Evolutionary conservation across 2,329 filamentous ascomycete species (phyloP).

Genomic region (Paracamarosporium sp.): DNA sequence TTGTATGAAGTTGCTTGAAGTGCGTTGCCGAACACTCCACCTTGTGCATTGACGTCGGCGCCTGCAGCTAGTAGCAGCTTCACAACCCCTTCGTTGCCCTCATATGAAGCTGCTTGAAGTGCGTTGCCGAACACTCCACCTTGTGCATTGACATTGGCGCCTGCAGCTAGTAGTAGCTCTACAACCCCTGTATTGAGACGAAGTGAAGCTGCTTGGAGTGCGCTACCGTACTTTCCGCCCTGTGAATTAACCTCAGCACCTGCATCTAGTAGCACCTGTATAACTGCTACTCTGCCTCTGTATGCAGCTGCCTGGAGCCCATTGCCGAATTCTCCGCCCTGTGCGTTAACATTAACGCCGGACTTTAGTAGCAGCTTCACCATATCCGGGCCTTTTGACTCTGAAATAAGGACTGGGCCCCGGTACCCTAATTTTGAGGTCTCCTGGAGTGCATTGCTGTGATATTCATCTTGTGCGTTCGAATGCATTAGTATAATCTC

Average conservation of each 20-base stretch:
- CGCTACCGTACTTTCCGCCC: not conserved
- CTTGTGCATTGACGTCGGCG: no score
- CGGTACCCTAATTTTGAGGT: no score
- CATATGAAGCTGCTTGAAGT: not conserved
- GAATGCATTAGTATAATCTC: not conserved
- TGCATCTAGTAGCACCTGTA: not conserved
- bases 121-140: not conserved
- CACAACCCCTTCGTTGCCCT: not conserved
- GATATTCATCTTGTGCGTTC: not conserved
- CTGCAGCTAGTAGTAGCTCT: not conserved
- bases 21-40: no score
- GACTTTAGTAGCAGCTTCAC: constrained; percentile 2
- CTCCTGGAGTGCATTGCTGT: constrained; percentile 4
- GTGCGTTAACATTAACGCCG: not conserved
- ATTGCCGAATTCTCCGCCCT: not conserved
- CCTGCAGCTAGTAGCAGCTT: no score
- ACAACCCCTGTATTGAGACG: not conserved
- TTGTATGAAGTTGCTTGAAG: no score
- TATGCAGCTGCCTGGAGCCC: constrained; percentile 5
- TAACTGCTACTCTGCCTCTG: not conserved
- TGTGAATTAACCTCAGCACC: not conserved
- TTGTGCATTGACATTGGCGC: not conserved
- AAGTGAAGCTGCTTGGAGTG: not conserved
- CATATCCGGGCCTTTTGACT: no score
- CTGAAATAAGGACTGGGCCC: no score